These are phyloP conservation scores for Oxytropis ochrocephala DNA, from an alignment of 306 rosid genomes.

Conservation along the genomic window DNA sequence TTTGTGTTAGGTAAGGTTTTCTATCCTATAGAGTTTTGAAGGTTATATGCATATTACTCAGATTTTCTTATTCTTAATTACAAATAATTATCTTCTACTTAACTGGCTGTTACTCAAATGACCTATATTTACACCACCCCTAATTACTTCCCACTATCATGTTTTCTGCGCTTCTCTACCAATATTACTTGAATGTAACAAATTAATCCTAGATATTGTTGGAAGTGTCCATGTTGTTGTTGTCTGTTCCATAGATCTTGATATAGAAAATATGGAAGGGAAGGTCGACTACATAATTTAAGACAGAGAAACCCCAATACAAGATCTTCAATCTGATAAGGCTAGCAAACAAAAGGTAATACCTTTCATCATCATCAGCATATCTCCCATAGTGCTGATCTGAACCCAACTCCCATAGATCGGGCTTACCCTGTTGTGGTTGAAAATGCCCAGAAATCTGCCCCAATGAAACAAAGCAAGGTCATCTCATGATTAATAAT, in stretches of 20 bases:
- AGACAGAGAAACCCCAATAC: neutral
- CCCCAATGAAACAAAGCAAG: conserved; percentile 16
- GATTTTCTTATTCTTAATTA: neutral
- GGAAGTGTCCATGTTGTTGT: neutral
- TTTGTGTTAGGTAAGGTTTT: neutral
- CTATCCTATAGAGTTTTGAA: neutral
- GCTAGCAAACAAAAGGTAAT: conserved; percentile 6
- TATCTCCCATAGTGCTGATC: conserved; percentile 66
- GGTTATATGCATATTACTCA: neutral
- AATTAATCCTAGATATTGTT: neutral
- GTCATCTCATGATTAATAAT: conserved; percentile 5
- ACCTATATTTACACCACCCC: neutral
- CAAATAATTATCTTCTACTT: neutral
- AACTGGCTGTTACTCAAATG: neutral
- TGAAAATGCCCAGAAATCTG: conserved; percentile 93
- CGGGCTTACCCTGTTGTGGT: conserved; percentile 72
- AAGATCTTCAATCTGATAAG: conserved; percentile 6
- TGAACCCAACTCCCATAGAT: conserved; percentile 84
- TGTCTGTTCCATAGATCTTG: neutral
- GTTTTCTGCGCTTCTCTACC: neutral
- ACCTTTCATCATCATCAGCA: conserved; percentile 42
- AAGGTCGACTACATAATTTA: neutral
- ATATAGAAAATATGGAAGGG: neutral
- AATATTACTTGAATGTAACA: neutral
- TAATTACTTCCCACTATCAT: neutral